Evolutionary conservation across 2,329 filamentous ascomycete species (phyloP).

Genomic region (Diaporthe helianthi): DNA sequence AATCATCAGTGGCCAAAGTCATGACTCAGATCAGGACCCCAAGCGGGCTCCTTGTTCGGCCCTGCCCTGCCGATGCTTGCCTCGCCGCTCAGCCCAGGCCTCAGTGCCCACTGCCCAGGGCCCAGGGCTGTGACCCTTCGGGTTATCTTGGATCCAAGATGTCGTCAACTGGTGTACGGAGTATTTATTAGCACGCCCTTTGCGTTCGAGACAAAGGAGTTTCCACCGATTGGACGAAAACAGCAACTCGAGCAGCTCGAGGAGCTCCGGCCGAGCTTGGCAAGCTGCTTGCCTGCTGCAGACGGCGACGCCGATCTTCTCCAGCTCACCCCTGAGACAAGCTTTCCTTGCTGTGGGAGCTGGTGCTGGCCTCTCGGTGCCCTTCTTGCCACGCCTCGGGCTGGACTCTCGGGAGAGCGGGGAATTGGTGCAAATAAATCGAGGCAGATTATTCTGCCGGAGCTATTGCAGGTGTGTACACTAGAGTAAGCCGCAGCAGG

Average conservation of each 20-base stretch:
- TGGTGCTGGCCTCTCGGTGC: neutral
- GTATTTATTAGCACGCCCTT: neutral
- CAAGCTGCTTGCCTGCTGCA: constrained; percentile 28
- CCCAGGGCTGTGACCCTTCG: neutral
- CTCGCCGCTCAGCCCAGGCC: neutral
- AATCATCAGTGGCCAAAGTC: constrained; percentile 17
- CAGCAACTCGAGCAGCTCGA: constrained; percentile 15
- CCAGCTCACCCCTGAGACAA: constrained; percentile 33
- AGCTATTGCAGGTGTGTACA: neutral
- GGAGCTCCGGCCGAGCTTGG: constrained; percentile 27
- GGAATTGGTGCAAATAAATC: neutral
- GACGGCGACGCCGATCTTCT: constrained; percentile 32
- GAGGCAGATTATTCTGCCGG: constrained; percentile 18
- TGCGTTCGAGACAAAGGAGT: constrained; percentile 13
- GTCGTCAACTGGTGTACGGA: neutral
- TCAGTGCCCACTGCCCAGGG: too few species aligned
- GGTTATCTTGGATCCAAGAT: constrained; percentile 14
- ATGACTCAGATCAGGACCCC: constrained; percentile 20
- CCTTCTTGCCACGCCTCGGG: neutral
- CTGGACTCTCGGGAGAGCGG: neutral
- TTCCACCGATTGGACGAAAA: constrained; percentile 21
- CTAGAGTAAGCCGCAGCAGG: neutral
- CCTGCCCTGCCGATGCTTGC: neutral
- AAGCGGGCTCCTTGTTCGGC: constrained; percentile 5
- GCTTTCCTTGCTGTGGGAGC: constrained; percentile 16